Percentiles rank a stretch among this genome's conserved stretches.
These are phyloP conservation scores for Ceratobasidium papillatum DNA, from an alignment of 1,284 basidiomycete genomes.

Conservation along the genomic window DNA sequence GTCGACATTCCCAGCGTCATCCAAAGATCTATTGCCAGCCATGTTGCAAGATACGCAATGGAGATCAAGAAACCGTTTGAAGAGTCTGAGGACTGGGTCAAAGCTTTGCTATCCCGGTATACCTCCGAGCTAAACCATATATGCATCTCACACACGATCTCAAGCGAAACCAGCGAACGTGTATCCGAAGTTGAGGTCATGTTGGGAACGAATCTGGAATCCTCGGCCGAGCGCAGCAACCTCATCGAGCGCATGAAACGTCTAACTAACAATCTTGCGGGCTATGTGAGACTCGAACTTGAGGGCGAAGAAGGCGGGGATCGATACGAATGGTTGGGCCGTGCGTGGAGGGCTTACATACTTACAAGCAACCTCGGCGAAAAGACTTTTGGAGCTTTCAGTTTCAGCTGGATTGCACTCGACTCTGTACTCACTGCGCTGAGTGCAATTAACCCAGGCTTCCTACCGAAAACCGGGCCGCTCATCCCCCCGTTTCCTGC, in stretches of 20 bases:
- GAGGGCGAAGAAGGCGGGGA: background rate
- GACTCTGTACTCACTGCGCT: constrained; percentile 59
- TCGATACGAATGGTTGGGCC: constrained; percentile 19
- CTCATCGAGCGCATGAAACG: constrained; percentile 38
- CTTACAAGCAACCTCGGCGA: constrained; percentile 39
- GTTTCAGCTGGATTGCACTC: constrained; percentile 68
- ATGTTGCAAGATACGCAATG: constrained; percentile 1
- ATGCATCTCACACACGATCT: constrained; percentile 39
- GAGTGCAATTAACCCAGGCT: constrained; percentile 29
- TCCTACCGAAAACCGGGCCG: background rate
- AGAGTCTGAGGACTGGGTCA: background rate
- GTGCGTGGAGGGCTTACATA: constrained; percentile 34
- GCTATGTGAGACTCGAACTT: constrained; percentile 11
- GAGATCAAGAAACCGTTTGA: background rate
- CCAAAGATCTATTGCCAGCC: background rate
- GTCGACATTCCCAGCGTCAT: background rate
- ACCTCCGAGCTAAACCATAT: constrained; percentile 40
- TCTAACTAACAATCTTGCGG: constrained; percentile 13
- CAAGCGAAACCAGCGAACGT: constrained; percentile 22
- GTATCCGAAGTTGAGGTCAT: constrained; percentile 41
- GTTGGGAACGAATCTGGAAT: constrained; percentile 41
- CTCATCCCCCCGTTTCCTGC: background rate
- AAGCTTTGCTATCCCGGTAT: constrained; percentile 28
- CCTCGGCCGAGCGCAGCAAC: constrained; percentile 3
- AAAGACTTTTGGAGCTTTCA: constrained; percentile 63